Evolutionary conservation across 2,329 filamentous ascomycete genomes (phyloP).

Genomic region (Chrysosporium keratinophilum): DNA sequence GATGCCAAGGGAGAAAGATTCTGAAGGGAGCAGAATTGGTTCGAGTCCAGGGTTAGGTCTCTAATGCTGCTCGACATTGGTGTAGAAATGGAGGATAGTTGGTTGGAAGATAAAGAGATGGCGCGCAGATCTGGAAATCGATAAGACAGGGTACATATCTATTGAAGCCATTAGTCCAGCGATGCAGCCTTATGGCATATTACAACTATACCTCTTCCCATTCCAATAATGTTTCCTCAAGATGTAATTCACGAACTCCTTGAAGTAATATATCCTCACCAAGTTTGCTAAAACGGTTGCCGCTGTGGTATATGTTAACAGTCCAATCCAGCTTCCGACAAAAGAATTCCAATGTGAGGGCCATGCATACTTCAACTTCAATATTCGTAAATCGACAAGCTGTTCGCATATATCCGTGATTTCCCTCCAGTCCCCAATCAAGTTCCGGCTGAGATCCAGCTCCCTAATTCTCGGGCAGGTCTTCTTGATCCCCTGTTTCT

Average conservation of each 20-base stretch:
- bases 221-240: slow-evolving; percentile 56
- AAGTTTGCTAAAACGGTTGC: slow-evolving; percentile 53
- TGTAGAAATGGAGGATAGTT: slow-evolving; percentile 24
- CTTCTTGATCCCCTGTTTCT: slow-evolving; percentile 42
- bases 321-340: slow-evolving; percentile 1
- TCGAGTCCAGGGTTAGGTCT: slow-evolving; percentile 42
- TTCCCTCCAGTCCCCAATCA: slow-evolving; percentile 58
- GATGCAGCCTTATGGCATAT: neutral
- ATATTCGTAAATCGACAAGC: slow-evolving; percentile 52
- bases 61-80: slow-evolving; percentile 31
- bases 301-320: slow-evolving; percentile 40
- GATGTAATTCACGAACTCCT: slow-evolving; percentile 49
- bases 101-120: slow-evolving; percentile 30
- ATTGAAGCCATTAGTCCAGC: neutral
- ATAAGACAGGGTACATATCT: slow-evolving; percentile 29
- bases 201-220: slow-evolving; percentile 49
- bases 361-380: slow-evolving; percentile 59
- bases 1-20: slow-evolving; percentile 40
- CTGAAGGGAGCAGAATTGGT: slow-evolving; percentile 29
- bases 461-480: slow-evolving; percentile 54
- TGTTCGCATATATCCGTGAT: slow-evolving; percentile 61
- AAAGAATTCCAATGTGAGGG: neutral
- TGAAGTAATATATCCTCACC: slow-evolving; percentile 36
- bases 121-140: slow-evolving; percentile 30
- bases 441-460: slow-evolving; percentile 74